A percentile compares a stretch with the other conserved stretches of the same genome.
phyloP scores from a whole-genome alignment of 2,329 filamentous ascomycete species.

The Hypoxylon sp. region DNA sequence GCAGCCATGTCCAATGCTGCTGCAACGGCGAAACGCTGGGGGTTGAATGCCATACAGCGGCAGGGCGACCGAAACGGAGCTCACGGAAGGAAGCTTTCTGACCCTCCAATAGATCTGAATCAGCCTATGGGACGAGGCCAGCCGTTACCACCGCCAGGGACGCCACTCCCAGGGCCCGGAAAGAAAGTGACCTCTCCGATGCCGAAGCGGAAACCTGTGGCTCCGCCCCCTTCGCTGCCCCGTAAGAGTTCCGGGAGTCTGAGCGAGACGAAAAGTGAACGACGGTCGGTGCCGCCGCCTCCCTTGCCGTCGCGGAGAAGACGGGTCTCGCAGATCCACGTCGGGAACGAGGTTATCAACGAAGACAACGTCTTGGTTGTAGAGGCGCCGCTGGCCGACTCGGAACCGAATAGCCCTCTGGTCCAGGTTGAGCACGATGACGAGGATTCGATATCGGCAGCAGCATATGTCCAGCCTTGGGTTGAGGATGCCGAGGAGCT shows the following conservation, averaged over 20 bases:
- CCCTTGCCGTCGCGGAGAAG: slow-evolving; percentile 43
- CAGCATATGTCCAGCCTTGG: slow-evolving; percentile 41
- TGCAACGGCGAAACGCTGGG: slow-evolving; percentile 47
- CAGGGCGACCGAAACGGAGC: slow-evolving; percentile 39
- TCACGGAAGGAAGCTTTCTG: slow-evolving; percentile 44
- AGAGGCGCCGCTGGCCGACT: slow-evolving; percentile 42
- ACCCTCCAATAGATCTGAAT: slow-evolving; percentile 45
- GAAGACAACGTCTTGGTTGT: slow-evolving; percentile 46
- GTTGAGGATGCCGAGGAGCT: slow-evolving; percentile 42
- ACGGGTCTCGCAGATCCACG: slow-evolving; percentile 43
- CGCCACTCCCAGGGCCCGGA: slow-evolving; percentile 44
- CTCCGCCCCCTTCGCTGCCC: slow-evolving; percentile 35
- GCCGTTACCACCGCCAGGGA: slow-evolving; percentile 46
- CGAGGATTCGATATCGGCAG: slow-evolving; percentile 19
- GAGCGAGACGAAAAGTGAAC: slow-evolving; percentile 39
- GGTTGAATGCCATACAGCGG: slow-evolving; percentile 45
- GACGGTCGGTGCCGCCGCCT: slow-evolving; percentile 41
- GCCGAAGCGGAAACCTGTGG: slow-evolving; percentile 43
- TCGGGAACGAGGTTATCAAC: slow-evolving; percentile 36
- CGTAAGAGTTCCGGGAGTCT: slow-evolving; percentile 36
- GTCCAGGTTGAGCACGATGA: slow-evolving; percentile 17
- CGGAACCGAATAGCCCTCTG: slow-evolving; percentile 43
- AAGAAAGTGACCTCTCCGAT: slow-evolving; percentile 39
- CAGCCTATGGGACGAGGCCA: slow-evolving; percentile 48
- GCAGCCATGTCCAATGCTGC: slow-evolving; percentile 45